Evolutionary conservation across 108 stramenopile species (phyloP), one percentile per base, ranked within the genome.

Genomic region (Fragilariopsis cylindrus): DNA sequence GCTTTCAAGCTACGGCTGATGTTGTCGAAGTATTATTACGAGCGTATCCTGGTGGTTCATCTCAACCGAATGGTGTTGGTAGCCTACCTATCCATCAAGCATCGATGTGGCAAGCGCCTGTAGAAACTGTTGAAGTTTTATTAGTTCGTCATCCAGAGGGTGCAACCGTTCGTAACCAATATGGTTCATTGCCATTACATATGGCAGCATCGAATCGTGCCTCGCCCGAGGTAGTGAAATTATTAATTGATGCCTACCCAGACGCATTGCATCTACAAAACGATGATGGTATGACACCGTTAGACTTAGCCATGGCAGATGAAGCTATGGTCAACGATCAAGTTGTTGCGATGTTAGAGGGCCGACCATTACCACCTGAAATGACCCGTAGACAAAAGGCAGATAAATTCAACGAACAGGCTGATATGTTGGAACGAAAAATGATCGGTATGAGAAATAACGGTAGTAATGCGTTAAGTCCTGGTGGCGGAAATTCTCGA

Each of bases 231-330:
- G 90, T 92, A 13, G 88, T 96, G 44, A 84, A 85, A 42, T 60
- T 89, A 3, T 73, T 96, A 19, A 88, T 93, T 44, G 88, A 93
- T 50, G 84, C 91, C 11, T 96, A 93, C 73, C 94, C 94, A 18
- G 94, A 96, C 65, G 94, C 92, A 8, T 65, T 93, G 53, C 92
- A 91, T 72, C 66, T 96, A 42, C 92, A 96, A 71, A 96, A 96
- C 64, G 92, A 96, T 60, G 92, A 96, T 68, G 92, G 91, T n/a
- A 96, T 93, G 92, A 96, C 94, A 0, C 92, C 94, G 0, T 80
- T 96, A 47, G 94, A 96, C 71, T 72, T 96, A 63, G 90, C 91
- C 42, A 67, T 93, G 58, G 87, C 86, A 39, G 92, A 90, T 57
- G 84, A 88, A 71, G 65, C 76, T 5, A 74, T 83, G 45, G 82